Base-by-base conservation (phyloP, 495 filamentous ascomycete species). In the Pyronema omphalodes region DNA sequence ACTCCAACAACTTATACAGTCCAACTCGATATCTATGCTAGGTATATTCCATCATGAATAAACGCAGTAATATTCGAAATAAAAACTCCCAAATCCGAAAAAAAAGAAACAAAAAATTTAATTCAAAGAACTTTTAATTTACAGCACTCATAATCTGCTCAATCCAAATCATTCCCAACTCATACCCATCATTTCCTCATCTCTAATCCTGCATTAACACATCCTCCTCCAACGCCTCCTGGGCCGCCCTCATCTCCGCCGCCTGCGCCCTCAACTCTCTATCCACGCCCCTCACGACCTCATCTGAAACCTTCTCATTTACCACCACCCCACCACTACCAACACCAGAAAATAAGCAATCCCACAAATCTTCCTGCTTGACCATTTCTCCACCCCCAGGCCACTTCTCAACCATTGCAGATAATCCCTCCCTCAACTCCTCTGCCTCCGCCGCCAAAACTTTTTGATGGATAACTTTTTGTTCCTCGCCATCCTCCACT, bases 381-480 rank as follows among this genome's bases (percentile, higher is more conserved):
- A 96, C 85, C 45, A 82, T 66, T 66, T 96, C 89, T 6, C 89
- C 89, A n/a, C 80, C 80, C 1, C 74, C 76, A 17, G 75, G 70
- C 1, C 79, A 76, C 57, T 79, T 81, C 34, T 74, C 76, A 66
- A 95, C 75, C 55, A 95, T 58, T 61, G 76, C 78, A 5, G 71
- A 68, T 9, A 91, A 62, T 8, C 0, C 73, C 69, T 81, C 73
- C 67, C 91, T 74, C 60, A 95, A 67, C 67, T 94, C 86, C 52
- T 81, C 58, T 3, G 84, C 84, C 61, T 95, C 93, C 1, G 89
- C 88, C 14, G 71, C 79, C 46, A 93, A 86, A 14, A 94, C 74
- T 14, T 68, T 77, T 54, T 82, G 76, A 29, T 77, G 70, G 19
- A 76, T 58, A 57, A 65, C 57, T 1, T 60, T 53, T 9, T 36